Evolutionary conservation across 202 grass and related monocot species (phyloP), one percentile per base, ranked within the genome.

Genomic region (Saccharum hybrid): DNA sequence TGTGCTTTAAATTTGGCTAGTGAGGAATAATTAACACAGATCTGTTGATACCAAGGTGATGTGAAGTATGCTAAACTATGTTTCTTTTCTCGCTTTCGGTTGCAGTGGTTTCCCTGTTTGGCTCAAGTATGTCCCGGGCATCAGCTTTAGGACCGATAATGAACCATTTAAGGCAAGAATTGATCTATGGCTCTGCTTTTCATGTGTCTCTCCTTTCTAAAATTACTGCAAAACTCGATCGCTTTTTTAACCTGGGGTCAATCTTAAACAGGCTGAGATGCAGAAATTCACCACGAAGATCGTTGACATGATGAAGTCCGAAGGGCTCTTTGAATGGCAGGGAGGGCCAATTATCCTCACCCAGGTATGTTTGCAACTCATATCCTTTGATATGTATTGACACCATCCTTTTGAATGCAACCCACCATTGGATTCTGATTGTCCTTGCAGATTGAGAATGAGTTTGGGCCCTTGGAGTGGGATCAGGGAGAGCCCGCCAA

Each of bases 111-210:
- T 98, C 88, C 95, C 92, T 81, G 89, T 98, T 88, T 98, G 95
- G 95, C 90, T 98, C 8, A 98, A 98, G 76, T 98, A 98, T 88
- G 95, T 95, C 71, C 95, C 92, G 0, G 95, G 95, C 36, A 94
- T 98, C 59, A 89, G 82, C 34, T 98, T 99, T 78, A 92, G 96
- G 88, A 96, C 91, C 63, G 96, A 99, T 87, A 99, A 99, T 63
- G 93, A 94, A 78, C 96, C 93, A 59, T 99, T 99, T 88, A 99
- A 99, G 91, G 96, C 51, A 91, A 83, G 88, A 64, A 68, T 72
- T 23, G 40, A 62, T 80, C 11, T 72, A 7, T 23, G 63, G 2
- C 7, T 73, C 15, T 73, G 40, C 28, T 76, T 81, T 72, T 65
- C 26, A 80, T 39, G 12, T 75, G 40, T 72, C 68, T 48, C 57